Evolutionary conservation across 139 green algal genomes (phyloP).

Genomic region (Medakamo hakoo): DNA sequence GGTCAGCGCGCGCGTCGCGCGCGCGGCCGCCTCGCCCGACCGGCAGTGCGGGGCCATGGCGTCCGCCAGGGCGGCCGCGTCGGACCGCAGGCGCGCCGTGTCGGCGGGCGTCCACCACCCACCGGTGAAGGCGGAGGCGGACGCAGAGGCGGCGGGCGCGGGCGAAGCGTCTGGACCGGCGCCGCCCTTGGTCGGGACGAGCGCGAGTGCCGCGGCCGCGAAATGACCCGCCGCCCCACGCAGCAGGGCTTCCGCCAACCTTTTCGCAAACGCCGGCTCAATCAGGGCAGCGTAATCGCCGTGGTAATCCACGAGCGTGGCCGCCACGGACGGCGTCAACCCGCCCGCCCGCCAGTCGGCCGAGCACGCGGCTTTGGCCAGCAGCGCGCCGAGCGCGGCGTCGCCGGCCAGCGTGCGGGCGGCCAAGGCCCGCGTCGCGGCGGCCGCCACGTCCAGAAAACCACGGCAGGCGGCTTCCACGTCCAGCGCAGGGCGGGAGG

Average conservation of each 20-base stretch:
- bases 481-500: background rate
- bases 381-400: background rate
- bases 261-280: background rate
- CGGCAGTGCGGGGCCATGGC: background rate
- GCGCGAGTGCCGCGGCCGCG: background rate
- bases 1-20: background rate
- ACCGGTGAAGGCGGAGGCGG: no score
- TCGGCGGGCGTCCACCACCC: background rate
- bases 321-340: background rate
- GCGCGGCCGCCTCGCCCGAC: background rate
- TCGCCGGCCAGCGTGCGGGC: background rate
- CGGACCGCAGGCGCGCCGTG: background rate
- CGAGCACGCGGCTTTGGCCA: no score
- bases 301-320: background rate
- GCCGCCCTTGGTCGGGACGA: no score
- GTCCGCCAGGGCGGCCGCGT: background rate
- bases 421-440: no score
- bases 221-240: background rate
- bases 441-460: background rate
- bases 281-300: background rate
- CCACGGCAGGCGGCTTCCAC: background rate
- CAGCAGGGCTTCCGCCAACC: background rate
- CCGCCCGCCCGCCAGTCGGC: background rate
- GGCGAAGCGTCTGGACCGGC: no score
- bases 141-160: no score